phyloP scores from a whole-genome alignment of 805 yeast species.

The Komagataella ulmi region DNA sequence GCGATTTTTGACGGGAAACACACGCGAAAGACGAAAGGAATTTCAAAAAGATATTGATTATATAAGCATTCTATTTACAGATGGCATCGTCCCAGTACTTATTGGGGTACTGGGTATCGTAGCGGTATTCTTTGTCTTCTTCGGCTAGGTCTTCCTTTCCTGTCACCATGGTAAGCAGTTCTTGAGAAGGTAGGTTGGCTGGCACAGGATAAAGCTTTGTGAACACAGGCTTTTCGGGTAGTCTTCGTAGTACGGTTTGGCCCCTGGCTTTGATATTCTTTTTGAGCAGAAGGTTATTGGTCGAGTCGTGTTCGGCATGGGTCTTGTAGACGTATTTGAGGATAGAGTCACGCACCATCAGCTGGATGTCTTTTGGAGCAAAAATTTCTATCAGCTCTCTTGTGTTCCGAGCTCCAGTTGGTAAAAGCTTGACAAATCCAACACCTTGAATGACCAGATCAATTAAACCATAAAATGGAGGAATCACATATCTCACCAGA shows the following conservation, averaged over 20 bases:
- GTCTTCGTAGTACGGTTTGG: not conserved
- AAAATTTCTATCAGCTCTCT: slow-evolving; percentile 29
- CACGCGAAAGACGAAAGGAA: not conserved
- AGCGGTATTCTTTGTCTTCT: slow-evolving; percentile 11
- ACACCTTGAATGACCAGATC: slow-evolving; percentile 53
- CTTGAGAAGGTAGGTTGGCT: not conserved
- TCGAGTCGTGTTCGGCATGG: slow-evolving; percentile 5
- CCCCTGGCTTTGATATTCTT: slow-evolving; percentile 6
- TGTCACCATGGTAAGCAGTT: not conserved
- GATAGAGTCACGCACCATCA: slow-evolving; percentile 30
- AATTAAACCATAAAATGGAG: slow-evolving; percentile 57
- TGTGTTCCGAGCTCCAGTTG: slow-evolving; percentile 32
- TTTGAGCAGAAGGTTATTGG: slow-evolving; percentile 8
- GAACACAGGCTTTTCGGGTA: slow-evolving; percentile 1
- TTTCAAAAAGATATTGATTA: not conserved
- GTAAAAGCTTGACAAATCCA: slow-evolving; percentile 49
- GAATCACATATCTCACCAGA: slow-evolving; percentile 36
- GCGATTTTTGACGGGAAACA: not conserved
- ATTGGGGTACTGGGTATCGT: slow-evolving; percentile 12
- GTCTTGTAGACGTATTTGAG: slow-evolving; percentile 14
- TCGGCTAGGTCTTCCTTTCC: slow-evolving; percentile 6
- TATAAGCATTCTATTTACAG: not conserved
- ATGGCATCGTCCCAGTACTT: slow-evolving; percentile 9
- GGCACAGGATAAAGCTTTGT: slow-evolving; percentile 1
- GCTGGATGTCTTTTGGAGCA: slow-evolving; percentile 42